Conservation (phyloP, 2,329 filamentous ascomycete genomes). For the Penicillium sp. region DNA sequence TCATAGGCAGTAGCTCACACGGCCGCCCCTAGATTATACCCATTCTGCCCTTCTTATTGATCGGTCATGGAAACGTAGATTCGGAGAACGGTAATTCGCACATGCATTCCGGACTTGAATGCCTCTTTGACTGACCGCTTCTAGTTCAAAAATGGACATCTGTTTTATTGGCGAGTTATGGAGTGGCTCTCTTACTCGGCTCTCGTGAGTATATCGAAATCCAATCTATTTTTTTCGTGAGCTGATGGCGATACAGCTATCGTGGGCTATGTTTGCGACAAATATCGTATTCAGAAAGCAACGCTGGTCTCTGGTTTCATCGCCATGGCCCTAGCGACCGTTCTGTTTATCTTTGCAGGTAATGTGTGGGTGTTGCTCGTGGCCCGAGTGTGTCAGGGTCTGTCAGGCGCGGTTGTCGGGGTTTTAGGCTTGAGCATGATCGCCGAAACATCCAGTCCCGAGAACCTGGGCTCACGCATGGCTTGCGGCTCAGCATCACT, state of each 20-base stretch:
- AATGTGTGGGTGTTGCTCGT: background rate
- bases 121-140: background rate
- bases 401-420: background rate
- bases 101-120: rapidly evolving
- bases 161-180: background rate
- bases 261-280: background rate
- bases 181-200: background rate
- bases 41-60: background rate
- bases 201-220: background rate
- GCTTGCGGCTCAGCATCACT: background rate
- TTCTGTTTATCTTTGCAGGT: background rate
- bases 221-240: background rate
- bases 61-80: background rate
- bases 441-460: background rate
- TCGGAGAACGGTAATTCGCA: background rate
- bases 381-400: background rate
- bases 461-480: background rate
- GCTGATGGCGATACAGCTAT: background rate
- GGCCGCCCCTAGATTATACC: background rate
- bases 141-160: background rate
- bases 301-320: background rate
- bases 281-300: background rate
- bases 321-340: background rate
- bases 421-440: background rate
- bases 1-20: background rate